These are phyloP conservation scores for Camelina sativa DNA, from an alignment of 345 rosid genomes.

Conservation along the genomic window DNA sequence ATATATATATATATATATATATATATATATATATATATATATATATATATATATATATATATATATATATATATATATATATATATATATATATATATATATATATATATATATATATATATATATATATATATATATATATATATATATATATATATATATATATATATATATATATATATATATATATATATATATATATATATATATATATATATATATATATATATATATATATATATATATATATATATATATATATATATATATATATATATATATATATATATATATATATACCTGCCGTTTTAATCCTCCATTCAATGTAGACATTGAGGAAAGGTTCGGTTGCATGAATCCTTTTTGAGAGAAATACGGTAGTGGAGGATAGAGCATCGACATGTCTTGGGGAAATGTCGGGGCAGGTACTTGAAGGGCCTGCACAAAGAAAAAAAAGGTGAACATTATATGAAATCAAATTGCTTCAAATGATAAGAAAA, in stretches of 20 bases:
- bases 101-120: slow-evolving; percentile 17
- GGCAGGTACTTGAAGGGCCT: slow-evolving; percentile 66
- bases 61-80: slow-evolving; percentile 26
- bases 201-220: not conserved
- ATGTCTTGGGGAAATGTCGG: slow-evolving; percentile 58
- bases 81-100: slow-evolving; percentile 35
- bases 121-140: slow-evolving; percentile 38
- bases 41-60: slow-evolving; percentile 17
- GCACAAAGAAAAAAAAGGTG: slow-evolving; percentile 14
- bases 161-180: slow-evolving; percentile 31
- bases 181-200: slow-evolving; percentile 5
- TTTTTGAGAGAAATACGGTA: slow-evolving; percentile 42
- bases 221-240: slow-evolving; percentile 5
- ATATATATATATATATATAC: slow-evolving; percentile 37
- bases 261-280: slow-evolving; percentile 5
- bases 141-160: slow-evolving; percentile 17
- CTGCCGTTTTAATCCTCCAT: slow-evolving; percentile 65
- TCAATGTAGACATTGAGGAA: slow-evolving; percentile 52
- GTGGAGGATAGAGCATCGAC: slow-evolving; percentile 65
- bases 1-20: slow-evolving; percentile 17
- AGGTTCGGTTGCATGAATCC: slow-evolving; percentile 54
- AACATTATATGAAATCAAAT: not conserved
- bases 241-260: not conserved
- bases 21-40: slow-evolving; percentile 39
- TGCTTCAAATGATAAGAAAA: not conserved